A percentile compares a stretch with the other conserved stretches of the same genome.
phyloP scores from a whole-genome alignment of 192 early-diverging fungal species.

The Entomortierella lignicola region DNA sequence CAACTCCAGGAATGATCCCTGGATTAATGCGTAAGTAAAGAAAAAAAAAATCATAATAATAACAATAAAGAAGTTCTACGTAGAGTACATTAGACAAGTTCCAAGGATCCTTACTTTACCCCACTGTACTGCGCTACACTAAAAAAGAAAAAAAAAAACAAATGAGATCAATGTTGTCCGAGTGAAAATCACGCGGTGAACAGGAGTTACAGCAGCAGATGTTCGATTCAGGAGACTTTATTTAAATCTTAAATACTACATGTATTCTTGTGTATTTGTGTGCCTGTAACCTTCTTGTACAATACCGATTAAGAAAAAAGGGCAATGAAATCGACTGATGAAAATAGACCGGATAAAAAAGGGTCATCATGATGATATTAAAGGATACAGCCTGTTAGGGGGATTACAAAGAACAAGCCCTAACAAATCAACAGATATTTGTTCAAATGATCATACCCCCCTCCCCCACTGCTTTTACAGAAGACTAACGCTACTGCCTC shows the following conservation, averaged over 20 bases:
- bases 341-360: too few relatives aligned
- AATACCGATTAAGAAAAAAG: too few relatives aligned
- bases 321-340: too few relatives aligned
- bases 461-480: not conserved
- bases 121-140: not conserved
- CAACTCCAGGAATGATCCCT: constrained; percentile 47
- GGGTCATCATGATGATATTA: not conserved
- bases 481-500: not conserved
- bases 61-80: too few relatives aligned
- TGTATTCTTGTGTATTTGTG: too few relatives aligned
- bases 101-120: too few relatives aligned
- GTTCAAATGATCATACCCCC: not conserved
- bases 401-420: not conserved
- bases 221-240: not conserved
- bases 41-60: not conserved
- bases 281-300: too few relatives aligned
- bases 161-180: not conserved
- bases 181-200: not conserved
- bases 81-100: too few relatives aligned
- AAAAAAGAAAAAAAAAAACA: not conserved
- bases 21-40: constrained; percentile 52
- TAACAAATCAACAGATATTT: not conserved
- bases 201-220: not conserved
- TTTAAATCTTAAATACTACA: too few relatives aligned
- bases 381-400: not conserved